Evolutionary conservation across 2,329 filamentous ascomycete species (phyloP), one percentile per base, ranked within the genome.

Genomic region (Apiospora koreana): DNA sequence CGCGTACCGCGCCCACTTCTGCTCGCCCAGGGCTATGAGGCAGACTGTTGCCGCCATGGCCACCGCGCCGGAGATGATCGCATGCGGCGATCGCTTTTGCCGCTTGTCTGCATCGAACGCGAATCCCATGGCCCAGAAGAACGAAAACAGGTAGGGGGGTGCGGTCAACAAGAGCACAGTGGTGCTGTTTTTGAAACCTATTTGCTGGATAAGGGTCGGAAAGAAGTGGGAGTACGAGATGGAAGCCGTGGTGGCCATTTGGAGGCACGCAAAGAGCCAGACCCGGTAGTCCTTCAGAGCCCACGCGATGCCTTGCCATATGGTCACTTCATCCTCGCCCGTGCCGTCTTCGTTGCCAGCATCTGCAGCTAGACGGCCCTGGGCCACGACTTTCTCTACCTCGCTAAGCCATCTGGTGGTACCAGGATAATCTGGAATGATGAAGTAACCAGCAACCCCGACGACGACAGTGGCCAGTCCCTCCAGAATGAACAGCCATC

Each of bases 41-140:
- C 64, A 62, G 38, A 69, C 69, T 31, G 73, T 74, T 0, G 83
- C 83, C 7, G 80, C 71, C 1, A 85, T 77, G 1, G 83, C 84
- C 35, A 82, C 70, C 3, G 77, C 54, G 68, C 85, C 85, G 14
- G 80, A 80, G 14, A 79, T 70, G 0, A 82, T 83, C 28, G 83
- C 82, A 70, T 86, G 84, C 82, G 81, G 85, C 0, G 83, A 85
- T 25, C 83, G 80, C 71, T 86, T 84, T 69, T 86, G 83, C 73
- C 81, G 80, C 3, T 78, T 80, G 0, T 84, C 86, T 0, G 84
- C 85, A 9, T 79, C 83, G 78, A 74, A 79, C 0, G 76, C 62
- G 35, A 81, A 79, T 31, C 80, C 71, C 25, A 86, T 80, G 12
- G 81, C 81, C 38, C 80, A 78, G 23, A 79, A 78, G 9, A 72